These are phyloP conservation scores for Zelopaecilomyces penicillatus DNA, from an alignment of 2,329 filamentous ascomycete species.

Conservation along the genomic window DNA sequence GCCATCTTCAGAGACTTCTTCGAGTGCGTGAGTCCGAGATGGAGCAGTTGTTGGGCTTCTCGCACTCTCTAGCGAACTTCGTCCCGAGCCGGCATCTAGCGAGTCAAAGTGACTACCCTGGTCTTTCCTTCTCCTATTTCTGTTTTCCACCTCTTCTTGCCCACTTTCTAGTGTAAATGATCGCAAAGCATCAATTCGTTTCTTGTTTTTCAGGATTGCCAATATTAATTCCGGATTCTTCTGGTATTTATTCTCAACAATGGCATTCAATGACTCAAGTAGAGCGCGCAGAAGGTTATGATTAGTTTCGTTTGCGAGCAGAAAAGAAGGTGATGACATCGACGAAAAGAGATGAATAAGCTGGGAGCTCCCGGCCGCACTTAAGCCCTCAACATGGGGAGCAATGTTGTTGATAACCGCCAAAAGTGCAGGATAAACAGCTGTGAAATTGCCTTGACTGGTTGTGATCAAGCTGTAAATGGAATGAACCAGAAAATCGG, in stretches of 20 bases:
- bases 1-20: constrained; percentile 49
- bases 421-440: constrained; percentile 84
- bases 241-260: constrained; percentile 79
- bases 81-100: constrained; percentile 39
- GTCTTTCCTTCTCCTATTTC: constrained; percentile 63
- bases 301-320: constrained; percentile 88
- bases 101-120: constrained; percentile 40
- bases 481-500: constrained; percentile 90
- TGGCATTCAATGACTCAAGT: constrained; percentile 80
- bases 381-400: constrained; percentile 72
- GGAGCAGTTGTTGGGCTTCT: constrained; percentile 45
- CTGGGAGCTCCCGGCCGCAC: constrained; percentile 66
- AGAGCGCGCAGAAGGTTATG: constrained; percentile 72
- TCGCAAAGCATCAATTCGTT: constrained; percentile 74
- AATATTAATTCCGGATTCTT: constrained; percentile 77
- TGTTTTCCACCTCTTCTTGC: constrained; percentile 80
- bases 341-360: constrained; percentile 81
- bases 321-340: constrained; percentile 88
- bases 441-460: constrained; percentile 81
- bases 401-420: constrained; percentile 92
- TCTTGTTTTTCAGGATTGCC: constrained; percentile 68
- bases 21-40: constrained; percentile 18
- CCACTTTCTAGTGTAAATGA: constrained; percentile 88
- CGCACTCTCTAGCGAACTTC: constrained; percentile 60
- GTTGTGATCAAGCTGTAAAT: constrained; percentile 87